Evolutionary conservation across 768 basidiomycete species (phyloP).

Genomic region (Lactarius vividus): DNA sequence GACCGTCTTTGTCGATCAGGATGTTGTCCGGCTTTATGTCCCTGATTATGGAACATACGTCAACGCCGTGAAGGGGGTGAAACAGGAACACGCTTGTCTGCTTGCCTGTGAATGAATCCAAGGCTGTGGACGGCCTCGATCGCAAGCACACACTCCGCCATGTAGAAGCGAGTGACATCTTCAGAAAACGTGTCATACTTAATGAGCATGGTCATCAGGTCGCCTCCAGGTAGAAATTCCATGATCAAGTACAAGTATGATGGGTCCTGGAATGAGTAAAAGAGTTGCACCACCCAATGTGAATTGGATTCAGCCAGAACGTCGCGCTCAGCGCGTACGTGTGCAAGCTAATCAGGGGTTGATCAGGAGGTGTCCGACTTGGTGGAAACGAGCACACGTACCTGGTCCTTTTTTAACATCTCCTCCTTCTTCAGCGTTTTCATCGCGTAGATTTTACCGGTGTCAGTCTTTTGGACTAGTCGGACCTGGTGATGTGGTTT

Average conservation of each 20-base stretch:
- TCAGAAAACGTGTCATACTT: slow-evolving; percentile 99
- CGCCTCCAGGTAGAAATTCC: slow-evolving; percentile 98
- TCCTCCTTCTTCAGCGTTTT: slow-evolving; percentile 96
- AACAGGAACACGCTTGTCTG: slow-evolving; percentile 9
- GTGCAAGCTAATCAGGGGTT: slow-evolving; percentile 68
- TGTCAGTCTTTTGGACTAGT: slow-evolving; percentile 94
- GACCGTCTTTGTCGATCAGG: slow-evolving; percentile 94
- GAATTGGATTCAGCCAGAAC: slow-evolving; percentile 95
- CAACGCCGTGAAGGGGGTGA: slow-evolving; percentile 3
- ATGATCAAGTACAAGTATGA: slow-evolving; percentile 94
- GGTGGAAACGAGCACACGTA: slow-evolving; percentile 35
- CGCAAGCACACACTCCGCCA: slow-evolving; percentile 96
- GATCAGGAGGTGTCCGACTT: slow-evolving; percentile 9
- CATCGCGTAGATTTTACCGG: slow-evolving; percentile 99
- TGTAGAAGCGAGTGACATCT: slow-evolving; percentile 97
- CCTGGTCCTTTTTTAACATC: slow-evolving; percentile 99
- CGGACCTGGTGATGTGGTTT: slow-evolving; percentile 55
- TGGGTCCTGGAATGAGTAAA: slow-evolving; percentile 97
- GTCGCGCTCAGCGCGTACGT: slow-evolving; percentile 96
- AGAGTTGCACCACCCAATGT: slow-evolving; percentile 94
- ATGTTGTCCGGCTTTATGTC: slow-evolving; percentile 99
- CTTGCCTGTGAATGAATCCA: slow-evolving; percentile 95
- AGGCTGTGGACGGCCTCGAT: slow-evolving; percentile 97
- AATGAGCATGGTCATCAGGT: slow-evolving; percentile 99
- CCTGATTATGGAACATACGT: slow-evolving; percentile 42